Conservation (phyloP, 2,329 filamentous ascomycete species). For the Hypocreales sp. region DNA sequence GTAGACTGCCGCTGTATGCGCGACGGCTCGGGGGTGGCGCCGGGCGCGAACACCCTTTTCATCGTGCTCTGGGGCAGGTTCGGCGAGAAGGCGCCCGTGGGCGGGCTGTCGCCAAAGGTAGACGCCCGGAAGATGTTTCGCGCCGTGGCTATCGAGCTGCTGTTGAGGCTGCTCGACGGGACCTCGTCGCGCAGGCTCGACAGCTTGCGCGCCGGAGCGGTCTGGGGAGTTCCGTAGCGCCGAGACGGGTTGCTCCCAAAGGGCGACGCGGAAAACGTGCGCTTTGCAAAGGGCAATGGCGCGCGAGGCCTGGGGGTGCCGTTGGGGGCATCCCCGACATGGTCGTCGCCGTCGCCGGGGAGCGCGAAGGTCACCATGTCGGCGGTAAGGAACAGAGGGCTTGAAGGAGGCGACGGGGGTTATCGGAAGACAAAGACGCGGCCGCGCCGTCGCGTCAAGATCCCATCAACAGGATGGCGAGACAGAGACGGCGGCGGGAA, state of each 20-base stretch:
- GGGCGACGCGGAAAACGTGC: conserved; percentile 23
- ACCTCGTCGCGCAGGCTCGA: conserved; percentile 15
- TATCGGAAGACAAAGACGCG: neutral
- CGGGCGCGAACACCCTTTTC: conserved; percentile 31
- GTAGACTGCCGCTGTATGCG: conserved; percentile 27
- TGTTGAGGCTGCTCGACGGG: conserved; percentile 19
- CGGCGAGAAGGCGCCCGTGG: conserved; percentile 25
- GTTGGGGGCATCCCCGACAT: conserved; percentile 13
- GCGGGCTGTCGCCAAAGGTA: conserved; percentile 16
- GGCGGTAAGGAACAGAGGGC: neutral
- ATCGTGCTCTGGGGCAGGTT: conserved; percentile 26
- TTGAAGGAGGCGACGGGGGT: neutral
- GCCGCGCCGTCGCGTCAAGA: conserved; percentile 1
- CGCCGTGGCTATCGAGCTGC: conserved; percentile 17
- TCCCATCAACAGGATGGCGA: neutral
- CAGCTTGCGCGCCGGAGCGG: conserved; percentile 19
- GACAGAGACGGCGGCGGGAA: too few relatives aligned
- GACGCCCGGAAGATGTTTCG: conserved; percentile 28
- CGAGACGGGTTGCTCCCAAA: conserved; percentile 11
- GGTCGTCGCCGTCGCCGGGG: conserved; percentile 20
- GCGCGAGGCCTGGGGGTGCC: conserved; percentile 23
- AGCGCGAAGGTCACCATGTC: conserved; percentile 23
- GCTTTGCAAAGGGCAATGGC: conserved; percentile 27
- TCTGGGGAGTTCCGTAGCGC: conserved; percentile 22
- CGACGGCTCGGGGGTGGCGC: conserved; percentile 26